Evolutionary conservation across 495 filamentous ascomycete species (phyloP), one percentile per base, ranked within the genome.

Genomic region (Aspergillus panamensis): DNA sequence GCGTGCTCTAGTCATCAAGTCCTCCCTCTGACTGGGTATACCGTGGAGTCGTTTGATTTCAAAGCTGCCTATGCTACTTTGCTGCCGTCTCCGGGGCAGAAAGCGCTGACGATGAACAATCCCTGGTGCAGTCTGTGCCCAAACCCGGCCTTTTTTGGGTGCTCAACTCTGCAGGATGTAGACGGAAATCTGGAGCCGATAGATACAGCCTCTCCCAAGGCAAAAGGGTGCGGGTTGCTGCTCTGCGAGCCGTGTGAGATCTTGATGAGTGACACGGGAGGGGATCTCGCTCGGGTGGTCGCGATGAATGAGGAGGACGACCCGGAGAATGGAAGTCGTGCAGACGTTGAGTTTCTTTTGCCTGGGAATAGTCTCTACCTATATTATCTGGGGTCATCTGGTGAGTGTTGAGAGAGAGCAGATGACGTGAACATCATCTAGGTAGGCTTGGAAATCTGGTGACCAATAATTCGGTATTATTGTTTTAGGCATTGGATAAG

Each of bases 111-210:
- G n/a, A 51, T 49, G 30, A 58, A 51, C 12, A 66, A 63, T 42
- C 42, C 57, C 12, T 80, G 74, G 72, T 79, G 77, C 60, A 69
- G 64, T 12, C 48, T 80, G 8, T 80, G 77, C 43, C 68, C 70
- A 8, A 58, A 57, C 9, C 69, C 75, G 12, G 77, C 76, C 1
- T 65, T 67, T 9, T 74, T 69, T 44, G 61, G 62, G 37, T 76
- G 75, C 47, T 59, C 53, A 14, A 56, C 64, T 4, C 45, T 40
- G 5, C 63, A 69, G 47, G 47, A 21, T 1, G 19, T 57, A 5
- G 60, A 58, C 21, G 60, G 43, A 25, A 57, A 61, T 14, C 59
- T 59, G 25, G 56, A 66, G 12, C 30, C 51, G 0, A 59, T 60
- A 12, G 39, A 57, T 8, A 8, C 35, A 13, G 20, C 50, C 2